phyloP scores from a whole-genome alignment of 768 basidiomycete species.

The Sporobolomyces phaffii region DNA sequence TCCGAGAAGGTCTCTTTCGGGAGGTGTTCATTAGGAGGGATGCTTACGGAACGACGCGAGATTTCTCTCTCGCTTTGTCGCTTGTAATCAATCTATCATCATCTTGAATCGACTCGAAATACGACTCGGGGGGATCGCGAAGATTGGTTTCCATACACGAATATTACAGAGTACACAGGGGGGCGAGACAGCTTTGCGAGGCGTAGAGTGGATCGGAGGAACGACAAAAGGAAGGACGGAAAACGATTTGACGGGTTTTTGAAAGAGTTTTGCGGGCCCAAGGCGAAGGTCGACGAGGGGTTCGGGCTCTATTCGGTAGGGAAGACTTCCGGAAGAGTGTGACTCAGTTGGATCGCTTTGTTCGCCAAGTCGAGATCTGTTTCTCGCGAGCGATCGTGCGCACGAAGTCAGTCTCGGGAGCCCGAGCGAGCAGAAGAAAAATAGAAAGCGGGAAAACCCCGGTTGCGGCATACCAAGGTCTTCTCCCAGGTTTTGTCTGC shows the following conservation, averaged over 20 bases:
- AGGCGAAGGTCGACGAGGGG: too few relatives aligned
- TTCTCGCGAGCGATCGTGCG: neutral
- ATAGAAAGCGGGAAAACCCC: neutral
- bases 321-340: slow-evolving; percentile 31
- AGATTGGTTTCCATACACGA: too few relatives aligned
- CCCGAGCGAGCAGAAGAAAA: neutral
- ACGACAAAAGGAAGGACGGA: too few relatives aligned
- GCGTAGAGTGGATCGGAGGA: neutral
- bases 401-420: neutral
- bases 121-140: too few relatives aligned
- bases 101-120: too few relatives aligned
- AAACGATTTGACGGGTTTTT: too few relatives aligned
- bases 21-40: neutral
- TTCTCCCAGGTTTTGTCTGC: slow-evolving; percentile 30
- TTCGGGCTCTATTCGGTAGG: slow-evolving; percentile 1
- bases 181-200: neutral
- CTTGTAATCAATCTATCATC: too few relatives aligned
- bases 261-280: too few relatives aligned
- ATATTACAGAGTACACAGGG: too few relatives aligned
- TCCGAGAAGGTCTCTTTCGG: neutral
- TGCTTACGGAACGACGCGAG: slow-evolving; percentile 36
- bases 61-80: neutral
- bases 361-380: slow-evolving; percentile 28
- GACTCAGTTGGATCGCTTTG: slow-evolving; percentile 27
- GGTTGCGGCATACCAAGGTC: slow-evolving; percentile 10